These are phyloP conservation scores for Cercospora sp. DNA, from an alignment of 2,329 filamentous ascomycete genomes.

Conservation along the genomic window DNA sequence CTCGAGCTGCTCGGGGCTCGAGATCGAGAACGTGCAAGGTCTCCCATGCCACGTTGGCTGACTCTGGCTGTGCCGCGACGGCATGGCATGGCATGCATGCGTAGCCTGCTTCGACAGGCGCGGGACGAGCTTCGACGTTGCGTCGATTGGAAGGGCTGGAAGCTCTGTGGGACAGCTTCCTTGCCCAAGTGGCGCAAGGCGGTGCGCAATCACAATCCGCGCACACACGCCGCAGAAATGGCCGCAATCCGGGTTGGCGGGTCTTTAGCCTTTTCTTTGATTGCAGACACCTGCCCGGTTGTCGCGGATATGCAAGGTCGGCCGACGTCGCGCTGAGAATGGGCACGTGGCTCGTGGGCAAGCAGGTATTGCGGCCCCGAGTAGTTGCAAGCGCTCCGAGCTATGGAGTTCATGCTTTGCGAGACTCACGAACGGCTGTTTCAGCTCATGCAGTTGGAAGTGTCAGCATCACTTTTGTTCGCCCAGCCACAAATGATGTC, in stretches of 20 bases:
- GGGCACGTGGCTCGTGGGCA: not conserved
- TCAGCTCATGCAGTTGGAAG: constrained; percentile 7
- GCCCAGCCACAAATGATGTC: constrained; percentile 4
- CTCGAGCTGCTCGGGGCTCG: not conserved
- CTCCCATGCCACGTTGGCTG: constrained; percentile 11
- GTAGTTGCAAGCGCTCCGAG: not conserved
- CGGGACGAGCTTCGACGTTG: constrained; percentile 4
- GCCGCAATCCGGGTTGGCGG: constrained; percentile 12
- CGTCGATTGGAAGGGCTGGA: constrained; percentile 5
- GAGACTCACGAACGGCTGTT: constrained; percentile 7
- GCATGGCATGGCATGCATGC: constrained; percentile 14
- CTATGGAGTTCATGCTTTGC: constrained; percentile 11
- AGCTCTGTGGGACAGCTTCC: not conserved
- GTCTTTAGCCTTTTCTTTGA: not conserved
- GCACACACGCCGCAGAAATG: not conserved
- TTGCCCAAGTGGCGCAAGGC: constrained; percentile 2
- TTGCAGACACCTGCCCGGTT: not conserved
- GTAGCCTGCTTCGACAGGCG: constrained; percentile 5
- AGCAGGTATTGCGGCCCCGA: constrained; percentile 2
- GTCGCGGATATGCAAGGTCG: constrained; percentile 7
- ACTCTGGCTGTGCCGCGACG: not conserved
- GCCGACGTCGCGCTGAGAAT: not conserved
- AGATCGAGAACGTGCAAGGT: constrained; percentile 16
- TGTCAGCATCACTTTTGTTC: constrained; percentile 1
- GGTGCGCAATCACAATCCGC: constrained; percentile 2